Percentiles rank a stretch among this genome's conserved stretches.
phyloP scores from a whole-genome alignment of 148 eudicot genomes.

The Beta vulgaris region DNA sequence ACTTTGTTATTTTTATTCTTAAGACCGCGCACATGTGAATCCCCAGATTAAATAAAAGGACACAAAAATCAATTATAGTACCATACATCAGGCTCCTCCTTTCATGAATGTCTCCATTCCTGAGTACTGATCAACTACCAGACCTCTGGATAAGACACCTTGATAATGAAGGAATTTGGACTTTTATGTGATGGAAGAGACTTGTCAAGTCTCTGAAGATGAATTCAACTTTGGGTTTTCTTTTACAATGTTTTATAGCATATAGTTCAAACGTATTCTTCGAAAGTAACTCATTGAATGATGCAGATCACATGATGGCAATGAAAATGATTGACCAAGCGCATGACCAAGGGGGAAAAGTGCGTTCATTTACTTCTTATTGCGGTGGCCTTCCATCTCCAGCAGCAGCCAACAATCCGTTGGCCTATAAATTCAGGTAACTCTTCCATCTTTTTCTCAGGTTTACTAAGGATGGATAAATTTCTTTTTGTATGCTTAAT shows the following conservation, averaged over 20 bases:
- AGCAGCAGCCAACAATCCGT: constrained; percentile 89
- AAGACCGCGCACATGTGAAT: too few species aligned
- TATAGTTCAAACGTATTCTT: not conserved
- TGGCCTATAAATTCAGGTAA: constrained; percentile 97
- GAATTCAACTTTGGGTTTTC: not conserved
- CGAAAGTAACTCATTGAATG: not conserved
- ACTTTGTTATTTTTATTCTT: too few species aligned
- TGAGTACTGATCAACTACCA: not conserved
- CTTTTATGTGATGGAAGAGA: not conserved
- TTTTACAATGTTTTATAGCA: not conserved
- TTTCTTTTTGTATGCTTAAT: not conserved
- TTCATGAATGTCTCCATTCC: not conserved
- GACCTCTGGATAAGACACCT: not conserved
- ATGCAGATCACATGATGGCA: constrained; percentile 98
- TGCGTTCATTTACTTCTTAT: constrained; percentile 76
- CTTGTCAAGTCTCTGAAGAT: not conserved
- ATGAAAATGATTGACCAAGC: constrained; percentile 94
- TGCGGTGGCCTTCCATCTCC: constrained; percentile 99
- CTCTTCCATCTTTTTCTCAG: not conserved
- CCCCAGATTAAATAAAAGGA: too few species aligned
- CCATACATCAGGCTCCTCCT: not conserved
- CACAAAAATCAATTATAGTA: too few species aligned
- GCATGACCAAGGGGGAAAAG: constrained; percentile 63
- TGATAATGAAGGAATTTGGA: not conserved
- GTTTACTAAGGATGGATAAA: not conserved